Evolutionary conservation across 805 yeast species (phyloP), one percentile per base, ranked within the genome.

Genomic region (Wickerhamomyces canadensis): DNA sequence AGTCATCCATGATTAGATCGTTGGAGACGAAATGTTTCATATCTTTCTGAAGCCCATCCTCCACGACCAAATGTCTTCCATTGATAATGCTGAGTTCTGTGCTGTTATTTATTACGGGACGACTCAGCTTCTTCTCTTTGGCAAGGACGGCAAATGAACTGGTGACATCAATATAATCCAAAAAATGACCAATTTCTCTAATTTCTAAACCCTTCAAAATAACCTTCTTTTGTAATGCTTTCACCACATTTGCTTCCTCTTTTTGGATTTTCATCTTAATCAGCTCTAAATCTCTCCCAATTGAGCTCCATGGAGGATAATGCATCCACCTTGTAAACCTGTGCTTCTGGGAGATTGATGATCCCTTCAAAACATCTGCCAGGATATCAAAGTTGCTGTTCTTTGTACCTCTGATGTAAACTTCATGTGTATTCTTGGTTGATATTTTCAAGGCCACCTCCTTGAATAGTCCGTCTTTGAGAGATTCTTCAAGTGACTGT

Each of bases 1-100:
- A 72, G 27, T 74, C 70, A 9, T 68, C 62, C 39, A 93, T 65
- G 6, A 58, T 55, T 14, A 88, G 83, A 58, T 93, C 96, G 57
- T 93, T 93, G 2, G 96, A 78, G 31, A 88, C 86, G 51, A 93
- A 93, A 31, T 45, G 41, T 17, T 37, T 42, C 16, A 51, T 23
- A n/a, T 44, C 47, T 8, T 40, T 27, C 15, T 33, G 40, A 19
- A 84, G 62, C 1, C 86, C 85, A 24, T 78, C 74, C 52, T 91
- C 97, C 3, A 91, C 98, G 13, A 87, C 88, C 12, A 85, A 54
- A 57, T 93, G 98, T 22, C 96, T 66, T 0, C 98, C 98, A 1
- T 67, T 72, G 2, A 52, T 52, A 9, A 88, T 72, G 0, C 70
- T 63, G 5, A 82, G 63, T 15, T 54, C 61, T 0, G 68, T 62